Conservation (phyloP, 805 yeast species). For the Monosporozyma solicola region DNA sequence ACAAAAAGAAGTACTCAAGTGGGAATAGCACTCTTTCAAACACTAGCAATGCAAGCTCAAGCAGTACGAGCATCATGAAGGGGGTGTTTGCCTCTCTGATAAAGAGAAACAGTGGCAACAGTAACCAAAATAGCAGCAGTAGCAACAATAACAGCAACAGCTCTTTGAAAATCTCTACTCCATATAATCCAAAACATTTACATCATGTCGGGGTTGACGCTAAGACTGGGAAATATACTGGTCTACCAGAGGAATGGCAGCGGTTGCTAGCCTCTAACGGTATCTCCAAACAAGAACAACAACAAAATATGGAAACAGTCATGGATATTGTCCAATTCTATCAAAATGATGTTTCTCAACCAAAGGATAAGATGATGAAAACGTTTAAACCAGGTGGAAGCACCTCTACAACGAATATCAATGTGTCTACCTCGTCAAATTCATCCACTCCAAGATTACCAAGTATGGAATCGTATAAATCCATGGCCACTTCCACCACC, state of each 20-base stretch:
- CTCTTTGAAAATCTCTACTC: constrained; percentile 60
- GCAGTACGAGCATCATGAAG: constrained; percentile 39
- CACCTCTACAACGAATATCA: neutral
- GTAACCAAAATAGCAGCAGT: constrained; percentile 23
- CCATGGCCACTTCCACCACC: neutral
- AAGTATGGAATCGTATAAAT: constrained; percentile 1
- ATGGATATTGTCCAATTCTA: constrained; percentile 85
- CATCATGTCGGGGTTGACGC: constrained; percentile 90
- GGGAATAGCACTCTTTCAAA: neutral
- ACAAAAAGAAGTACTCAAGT: constrained; percentile 2
- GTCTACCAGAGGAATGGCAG: constrained; percentile 92
- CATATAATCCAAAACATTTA: constrained; percentile 81
- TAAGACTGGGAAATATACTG: constrained; percentile 78
- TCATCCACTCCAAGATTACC: constrained; percentile 5
- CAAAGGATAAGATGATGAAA: constrained; percentile 34
- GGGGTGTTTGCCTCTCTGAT: constrained; percentile 48
- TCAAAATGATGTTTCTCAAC: constrained; percentile 41
- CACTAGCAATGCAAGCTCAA: constrained; percentile 1
- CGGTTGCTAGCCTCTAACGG: constrained; percentile 74
- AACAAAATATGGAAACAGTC: constrained; percentile 88
- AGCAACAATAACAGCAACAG: constrained; percentile 10
- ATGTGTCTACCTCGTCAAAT: constrained; percentile 3
- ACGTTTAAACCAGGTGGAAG: constrained; percentile 21
- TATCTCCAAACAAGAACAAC: constrained; percentile 79
- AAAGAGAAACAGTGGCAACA: constrained; percentile 24